Evolutionary conservation across 169 alveolate genomes (phyloP).

Genomic region (Plasmodium falciparum): DNA sequence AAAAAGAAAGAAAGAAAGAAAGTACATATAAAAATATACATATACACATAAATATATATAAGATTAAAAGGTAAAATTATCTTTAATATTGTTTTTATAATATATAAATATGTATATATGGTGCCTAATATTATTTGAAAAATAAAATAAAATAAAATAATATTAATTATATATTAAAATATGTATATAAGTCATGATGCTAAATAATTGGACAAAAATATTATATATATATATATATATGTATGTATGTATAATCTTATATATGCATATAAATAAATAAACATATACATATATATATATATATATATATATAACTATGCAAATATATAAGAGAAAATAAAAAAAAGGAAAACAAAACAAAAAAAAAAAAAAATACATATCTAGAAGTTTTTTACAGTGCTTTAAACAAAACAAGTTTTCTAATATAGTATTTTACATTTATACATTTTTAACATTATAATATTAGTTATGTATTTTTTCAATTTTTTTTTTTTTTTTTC

Average conservation of each 20-base stretch:
- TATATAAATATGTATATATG: not conserved
- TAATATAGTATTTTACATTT: not conserved
- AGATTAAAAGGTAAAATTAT: slow-evolving; percentile 4
- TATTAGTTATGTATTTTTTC: not conserved
- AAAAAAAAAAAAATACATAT: not conserved
- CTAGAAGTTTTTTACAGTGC: slow-evolving; percentile 2
- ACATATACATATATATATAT: slow-evolving; percentile 8
- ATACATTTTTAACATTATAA: not conserved
- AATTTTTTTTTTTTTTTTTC: not conserved
- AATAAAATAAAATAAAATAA: slow-evolving; percentile 30
- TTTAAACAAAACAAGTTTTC: slow-evolving; percentile 8
- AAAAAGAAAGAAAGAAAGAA: not conserved
- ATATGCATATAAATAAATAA: not conserved
- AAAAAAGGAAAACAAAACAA: not conserved
- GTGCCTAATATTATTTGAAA: slow-evolving; percentile 17
- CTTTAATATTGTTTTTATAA: slow-evolving; percentile 8
- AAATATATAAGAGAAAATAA: not conserved
- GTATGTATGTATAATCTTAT: slow-evolving; percentile 13
- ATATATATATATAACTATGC: too few species aligned
- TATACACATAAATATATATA: not conserved
- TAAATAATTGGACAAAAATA: slow-evolving; percentile 64
- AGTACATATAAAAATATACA: not conserved
- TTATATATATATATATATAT: not conserved
- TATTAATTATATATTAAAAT: slow-evolving; percentile 20
- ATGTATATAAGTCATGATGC: slow-evolving; percentile 18